A percentile compares a stretch with the other conserved stretches of the same genome.
Evolutionary conservation across 2,329 filamentous ascomycete genomes (phyloP).

Genomic region (Monilinia laxa): DNA sequence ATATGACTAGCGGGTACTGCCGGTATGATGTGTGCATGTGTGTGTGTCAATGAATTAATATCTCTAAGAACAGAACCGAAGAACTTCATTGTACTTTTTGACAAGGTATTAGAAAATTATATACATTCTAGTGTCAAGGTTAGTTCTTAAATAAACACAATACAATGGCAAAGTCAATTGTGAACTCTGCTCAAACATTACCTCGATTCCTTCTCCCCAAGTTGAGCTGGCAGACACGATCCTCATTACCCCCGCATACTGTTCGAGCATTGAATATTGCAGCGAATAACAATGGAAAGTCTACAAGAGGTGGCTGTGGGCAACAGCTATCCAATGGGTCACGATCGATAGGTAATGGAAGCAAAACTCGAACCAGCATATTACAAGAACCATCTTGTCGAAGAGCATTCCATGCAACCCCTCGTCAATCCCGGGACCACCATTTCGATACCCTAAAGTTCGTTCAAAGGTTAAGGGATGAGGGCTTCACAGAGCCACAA

Average conservation of each 20-base stretch:
- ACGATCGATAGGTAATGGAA: background rate
- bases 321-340: background rate
- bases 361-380: slow-evolving; percentile 22
- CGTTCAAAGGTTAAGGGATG: slow-evolving; percentile 81
- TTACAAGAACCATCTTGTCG: slow-evolving; percentile 29
- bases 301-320: slow-evolving; percentile 2
- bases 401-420: slow-evolving; percentile 67
- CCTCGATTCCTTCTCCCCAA: slow-evolving; percentile 40
- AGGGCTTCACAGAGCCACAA: slow-evolving; percentile 95
- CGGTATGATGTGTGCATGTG: background rate
- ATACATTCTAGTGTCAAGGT: background rate
- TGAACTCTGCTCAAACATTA: slow-evolving; percentile 32
- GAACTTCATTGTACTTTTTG: too few relatives aligned
- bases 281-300: slow-evolving; percentile 24
- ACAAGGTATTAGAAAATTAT: background rate
- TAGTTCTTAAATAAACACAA: background rate
- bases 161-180: slow-evolving; percentile 36
- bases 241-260: slow-evolving; percentile 25
- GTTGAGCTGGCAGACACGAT: slow-evolving; percentile 39
- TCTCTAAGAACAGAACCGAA: background rate
- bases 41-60: background rate
- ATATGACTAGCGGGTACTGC: slow-evolving; percentile 13
- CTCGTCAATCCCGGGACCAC: slow-evolving; percentile 68
- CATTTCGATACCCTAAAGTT: slow-evolving; percentile 99
- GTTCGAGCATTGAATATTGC: slow-evolving; percentile 34